Base-by-base conservation (phyloP, 495 filamentous ascomycete genomes). In the Aspergillus taichungensis region DNA sequence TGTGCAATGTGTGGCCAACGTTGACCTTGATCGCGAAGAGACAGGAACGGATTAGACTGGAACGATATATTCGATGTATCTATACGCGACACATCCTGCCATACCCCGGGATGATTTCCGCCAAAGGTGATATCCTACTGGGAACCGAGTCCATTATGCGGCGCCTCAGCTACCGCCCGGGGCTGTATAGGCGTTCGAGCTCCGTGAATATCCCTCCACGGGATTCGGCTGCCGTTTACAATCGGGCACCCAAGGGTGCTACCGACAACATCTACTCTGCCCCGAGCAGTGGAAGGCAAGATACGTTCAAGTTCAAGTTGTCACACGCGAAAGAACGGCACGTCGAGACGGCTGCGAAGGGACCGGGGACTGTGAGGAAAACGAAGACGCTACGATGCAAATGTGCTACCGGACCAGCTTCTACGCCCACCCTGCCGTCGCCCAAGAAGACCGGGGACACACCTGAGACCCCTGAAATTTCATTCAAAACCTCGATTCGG, bases 51-150 rank as follows among this genome's bases (percentile, higher is more conserved):
- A 78, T 84, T 40, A 82, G 85, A 8, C 65, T 96, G 6, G 92
- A 98, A 58, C 70, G 73, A 43, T 61, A 79, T 13, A 70, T 98
- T 13, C 64, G 76, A 10, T 85, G 90, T 49, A 79, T 94, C 30
- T 98, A 91, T 82, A 94, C 85, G 10, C 78, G 80, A 37, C 88
- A 95, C 46, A 64, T 80, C 2, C 65, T 98, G 35, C 85, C 90
- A 8, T 90, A 83, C 55, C 89, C 89, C n/a, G 87, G 88, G 14
- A 94, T 94, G 78, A 75, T 72, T 13, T 67, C 74, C 40, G 76
- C 78, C 33, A 73, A 77, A 52, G 74, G 80, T 36, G 88, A 73
- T 30, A 46, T 56, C 28, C 32, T 68, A 6, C 58, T 91, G 40
- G 76, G 83, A 35, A 75, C 79, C 6, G 84, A 80, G 37, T 84